Evolutionary conservation across 2,329 filamentous ascomycete genomes (phyloP).

Genomic region (Colletotrichum sp.): DNA sequence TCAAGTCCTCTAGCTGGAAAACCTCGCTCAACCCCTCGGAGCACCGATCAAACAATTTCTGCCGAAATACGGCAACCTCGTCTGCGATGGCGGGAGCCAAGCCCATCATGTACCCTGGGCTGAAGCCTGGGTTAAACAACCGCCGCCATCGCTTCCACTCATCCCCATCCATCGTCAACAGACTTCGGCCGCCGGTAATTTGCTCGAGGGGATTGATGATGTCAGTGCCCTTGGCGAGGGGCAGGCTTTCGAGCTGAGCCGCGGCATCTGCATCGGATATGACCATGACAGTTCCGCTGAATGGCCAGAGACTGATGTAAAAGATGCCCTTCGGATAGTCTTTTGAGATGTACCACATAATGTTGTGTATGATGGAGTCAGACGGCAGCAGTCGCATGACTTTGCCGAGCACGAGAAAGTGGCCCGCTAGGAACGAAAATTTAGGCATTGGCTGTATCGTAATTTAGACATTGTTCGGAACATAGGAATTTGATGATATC

Average conservation of each 20-base stretch:
- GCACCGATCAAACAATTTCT: background rate
- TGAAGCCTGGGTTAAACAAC: constrained; percentile 40
- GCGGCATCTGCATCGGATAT: constrained; percentile 24
- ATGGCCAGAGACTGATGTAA: constrained; percentile 33
- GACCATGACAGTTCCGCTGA: constrained; percentile 23
- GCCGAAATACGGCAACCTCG: constrained; percentile 38
- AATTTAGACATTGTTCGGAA: background rate
- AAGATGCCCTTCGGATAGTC: constrained; percentile 14
- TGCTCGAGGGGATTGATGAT: constrained; percentile 31
- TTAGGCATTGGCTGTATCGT: background rate
- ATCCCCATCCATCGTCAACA: constrained; percentile 33
- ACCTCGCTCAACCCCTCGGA: constrained; percentile 13
- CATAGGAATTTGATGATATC: background rate
- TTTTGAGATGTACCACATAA: constrained; percentile 22
- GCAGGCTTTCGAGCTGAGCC: constrained; percentile 26
- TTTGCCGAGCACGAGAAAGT: constrained; percentile 27
- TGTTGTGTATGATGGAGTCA: constrained; percentile 28
- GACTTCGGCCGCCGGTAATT: constrained; percentile 33
- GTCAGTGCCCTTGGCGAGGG: constrained; percentile 28
- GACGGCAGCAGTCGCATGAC: constrained; percentile 23
- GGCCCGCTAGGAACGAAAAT: constrained; percentile 26
- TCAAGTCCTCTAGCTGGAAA: constrained; percentile 34
- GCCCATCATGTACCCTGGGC: constrained; percentile 36
- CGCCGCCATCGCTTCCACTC: constrained; percentile 32
- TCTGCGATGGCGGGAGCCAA: constrained; percentile 40